Evolutionary conservation across 306 rosid species (phyloP).

Genomic region (Amphicarpaea edgeworthii): DNA sequence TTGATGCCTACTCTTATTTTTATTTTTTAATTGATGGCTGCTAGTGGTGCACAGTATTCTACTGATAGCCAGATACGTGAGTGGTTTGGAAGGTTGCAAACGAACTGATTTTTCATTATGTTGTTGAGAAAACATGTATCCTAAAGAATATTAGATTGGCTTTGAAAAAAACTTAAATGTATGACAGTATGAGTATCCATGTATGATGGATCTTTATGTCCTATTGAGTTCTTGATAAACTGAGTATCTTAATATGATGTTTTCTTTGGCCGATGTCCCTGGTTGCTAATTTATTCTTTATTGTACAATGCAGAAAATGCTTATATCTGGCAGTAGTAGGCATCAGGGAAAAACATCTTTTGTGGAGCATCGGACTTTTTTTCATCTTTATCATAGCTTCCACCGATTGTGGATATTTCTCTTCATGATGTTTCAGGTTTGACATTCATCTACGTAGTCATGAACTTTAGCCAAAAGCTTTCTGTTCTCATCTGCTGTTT

Average conservation of each 20-base stretch:
- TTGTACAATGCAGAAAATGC: conserved; percentile 59
- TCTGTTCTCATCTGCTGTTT: conserved; percentile 7
- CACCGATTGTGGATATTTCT: conserved; percentile 97
- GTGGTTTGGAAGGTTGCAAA: conserved; percentile 11
- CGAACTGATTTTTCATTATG: conserved; percentile 16
- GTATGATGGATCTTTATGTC: conserved; percentile 7
- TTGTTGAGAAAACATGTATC: conserved; percentile 6
- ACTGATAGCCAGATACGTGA: not conserved
- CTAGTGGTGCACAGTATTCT: conserved; percentile 3
- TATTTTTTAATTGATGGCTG: conserved; percentile 12
- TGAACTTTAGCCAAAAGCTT: conserved; percentile 19
- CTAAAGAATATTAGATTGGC: conserved; percentile 8
- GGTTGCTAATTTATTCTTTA: conserved; percentile 7
- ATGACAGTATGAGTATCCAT: not conserved
- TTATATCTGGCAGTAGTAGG: conserved; percentile 61
- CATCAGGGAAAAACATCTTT: conserved; percentile 90
- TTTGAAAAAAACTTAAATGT: conserved; percentile 20
- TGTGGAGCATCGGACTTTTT: conserved; percentile 96
- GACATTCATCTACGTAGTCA: not conserved
- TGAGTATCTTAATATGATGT: conserved; percentile 23
- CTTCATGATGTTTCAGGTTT: conserved; percentile 98
- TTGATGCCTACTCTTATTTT: conserved; percentile 8
- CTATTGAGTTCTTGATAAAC: conserved; percentile 4
- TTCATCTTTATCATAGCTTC: conserved; percentile 95
- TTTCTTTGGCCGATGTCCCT: conserved; percentile 23